A percentile compares a stretch with the other conserved stretches of the same genome.
Evolutionary conservation across 495 filamentous ascomycete genomes (phyloP).

Genomic region (Penicillium salamii): DNA sequence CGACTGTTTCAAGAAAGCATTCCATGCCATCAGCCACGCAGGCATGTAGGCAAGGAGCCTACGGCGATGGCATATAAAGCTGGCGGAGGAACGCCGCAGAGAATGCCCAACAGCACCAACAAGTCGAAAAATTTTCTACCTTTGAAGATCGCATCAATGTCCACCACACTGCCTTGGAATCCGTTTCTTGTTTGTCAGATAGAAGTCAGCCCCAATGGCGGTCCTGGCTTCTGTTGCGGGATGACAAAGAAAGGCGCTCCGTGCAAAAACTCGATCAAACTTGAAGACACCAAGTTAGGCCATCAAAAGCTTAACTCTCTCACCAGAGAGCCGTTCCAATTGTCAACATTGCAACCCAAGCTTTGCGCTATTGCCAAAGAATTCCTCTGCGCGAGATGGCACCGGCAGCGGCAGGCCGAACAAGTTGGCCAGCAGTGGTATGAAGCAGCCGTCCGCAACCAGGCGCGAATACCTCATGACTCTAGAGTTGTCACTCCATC

Average conservation of each 20-base stretch:
- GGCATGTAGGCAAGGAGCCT: background rate
- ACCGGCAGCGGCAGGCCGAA: background rate
- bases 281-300: background rate
- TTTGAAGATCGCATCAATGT: background rate
- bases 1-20: background rate
- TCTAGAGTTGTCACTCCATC: background rate
- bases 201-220: background rate
- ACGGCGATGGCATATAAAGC: constrained; percentile 1
- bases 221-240: background rate
- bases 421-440: constrained; percentile 4
- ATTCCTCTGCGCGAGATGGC: background rate
- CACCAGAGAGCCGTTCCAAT: background rate
- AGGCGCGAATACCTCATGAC: background rate
- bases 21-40: background rate
- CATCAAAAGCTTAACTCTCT: constrained; percentile 3
- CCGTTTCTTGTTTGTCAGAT: background rate
- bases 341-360: background rate
- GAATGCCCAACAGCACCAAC: background rate
- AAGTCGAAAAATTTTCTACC: background rate
- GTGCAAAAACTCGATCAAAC: constrained; percentile 2
- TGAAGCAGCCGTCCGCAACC: background rate
- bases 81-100: background rate
- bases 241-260: background rate
- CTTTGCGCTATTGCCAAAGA: background rate
- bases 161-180: background rate